Base-by-base conservation (phyloP, 2,329 filamentous ascomycete genomes). In the Fusarium duplospermum region DNA sequence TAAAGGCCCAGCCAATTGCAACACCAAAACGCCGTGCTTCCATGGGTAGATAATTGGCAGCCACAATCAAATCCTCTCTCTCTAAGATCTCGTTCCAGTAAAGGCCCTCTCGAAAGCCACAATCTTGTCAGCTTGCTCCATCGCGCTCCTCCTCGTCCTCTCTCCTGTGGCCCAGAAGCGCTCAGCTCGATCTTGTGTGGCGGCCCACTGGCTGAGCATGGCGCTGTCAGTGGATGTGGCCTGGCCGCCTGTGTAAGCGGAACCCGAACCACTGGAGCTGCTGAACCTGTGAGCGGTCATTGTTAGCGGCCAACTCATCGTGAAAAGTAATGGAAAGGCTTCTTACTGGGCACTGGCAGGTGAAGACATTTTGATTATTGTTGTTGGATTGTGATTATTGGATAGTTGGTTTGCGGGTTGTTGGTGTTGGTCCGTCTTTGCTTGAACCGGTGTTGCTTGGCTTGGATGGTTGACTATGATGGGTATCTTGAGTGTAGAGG, bases 161-260 rank as follows among this genome's bases (percentile, higher is more conserved):
- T 70, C 29, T 14, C 76, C 76, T 3, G 67, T 70, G 31, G 40
- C 68, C 14, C 36, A 52, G 33, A 77, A 77, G 3, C 62, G 47
- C 16, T 78, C 74, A 1, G 61, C 50, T 31, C 16, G 38, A 57
- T 77, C 68, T 33, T 8, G 52, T 11, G 62, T 67, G 33, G 7
- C 38, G 57, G 36, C 60, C 74, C 74, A 77, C 24, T 22, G 47
- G n/a, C 4, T 20, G 5, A 77, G 56, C 59, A 62, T 68, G 16
- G 63, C 16, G 42, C 54, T 9, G 3, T 14, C 68, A 4, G 71
- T 66, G n/a, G 64, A 33, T 22, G 56, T 58, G 56, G 20, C 60
- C 10, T 50, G 67, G 22, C 74, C 74, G 1, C 64, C 70, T 4
- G 72, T 76, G 69, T 68, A 66, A 69, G 60, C 67, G 16, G 71